Conservation (phyloP, 2,329 filamentous ascomycete species). For the Helotiales sp. region DNA sequence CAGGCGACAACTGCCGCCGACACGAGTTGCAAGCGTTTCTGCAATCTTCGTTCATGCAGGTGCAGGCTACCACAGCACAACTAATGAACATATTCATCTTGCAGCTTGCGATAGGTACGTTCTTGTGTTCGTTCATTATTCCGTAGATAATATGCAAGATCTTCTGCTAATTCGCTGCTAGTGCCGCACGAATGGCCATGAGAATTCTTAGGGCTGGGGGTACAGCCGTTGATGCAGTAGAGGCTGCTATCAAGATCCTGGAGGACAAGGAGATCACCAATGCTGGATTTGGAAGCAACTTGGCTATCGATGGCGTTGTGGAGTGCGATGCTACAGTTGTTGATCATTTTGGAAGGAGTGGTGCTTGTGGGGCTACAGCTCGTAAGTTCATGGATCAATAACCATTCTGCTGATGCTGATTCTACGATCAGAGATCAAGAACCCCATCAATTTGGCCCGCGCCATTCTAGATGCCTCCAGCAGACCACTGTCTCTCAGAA, state of each 20-base stretch:
- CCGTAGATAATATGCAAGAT: not conserved
- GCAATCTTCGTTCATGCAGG: slow-evolving; percentile 96
- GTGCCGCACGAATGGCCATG: slow-evolving; percentile 85
- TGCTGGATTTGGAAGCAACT: slow-evolving; percentile 91
- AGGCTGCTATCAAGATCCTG: slow-evolving; percentile 81
- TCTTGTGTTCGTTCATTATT: not conserved
- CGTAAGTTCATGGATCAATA: slow-evolving; percentile 57
- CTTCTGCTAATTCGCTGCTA: slow-evolving; percentile 38
- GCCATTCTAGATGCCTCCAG: slow-evolving; percentile 77
- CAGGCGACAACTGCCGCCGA: slow-evolving; percentile 17
- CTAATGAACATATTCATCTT: slow-evolving; percentile 84
- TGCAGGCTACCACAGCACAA: slow-evolving; percentile 86
- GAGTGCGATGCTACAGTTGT: slow-evolving; percentile 95
- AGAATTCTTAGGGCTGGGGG: slow-evolving; percentile 74
- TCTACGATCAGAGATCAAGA: slow-evolving; percentile 70
- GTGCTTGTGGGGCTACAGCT: slow-evolving; percentile 86
- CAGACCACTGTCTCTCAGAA: slow-evolving; percentile 74
- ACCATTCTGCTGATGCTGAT: not conserved
- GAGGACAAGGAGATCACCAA: slow-evolving; percentile 97
- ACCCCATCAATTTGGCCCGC: slow-evolving; percentile 86
- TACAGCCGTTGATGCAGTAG: slow-evolving; percentile 83
- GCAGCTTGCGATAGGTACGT: slow-evolving; percentile 85
- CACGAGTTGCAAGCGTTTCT: slow-evolving; percentile 42
- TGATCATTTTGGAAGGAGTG: slow-evolving; percentile 86
- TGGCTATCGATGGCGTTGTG: slow-evolving; percentile 85